Evolutionary conservation across 495 filamentous ascomycete genomes (phyloP).

Genomic region (Geopyxis carbonaria): DNA sequence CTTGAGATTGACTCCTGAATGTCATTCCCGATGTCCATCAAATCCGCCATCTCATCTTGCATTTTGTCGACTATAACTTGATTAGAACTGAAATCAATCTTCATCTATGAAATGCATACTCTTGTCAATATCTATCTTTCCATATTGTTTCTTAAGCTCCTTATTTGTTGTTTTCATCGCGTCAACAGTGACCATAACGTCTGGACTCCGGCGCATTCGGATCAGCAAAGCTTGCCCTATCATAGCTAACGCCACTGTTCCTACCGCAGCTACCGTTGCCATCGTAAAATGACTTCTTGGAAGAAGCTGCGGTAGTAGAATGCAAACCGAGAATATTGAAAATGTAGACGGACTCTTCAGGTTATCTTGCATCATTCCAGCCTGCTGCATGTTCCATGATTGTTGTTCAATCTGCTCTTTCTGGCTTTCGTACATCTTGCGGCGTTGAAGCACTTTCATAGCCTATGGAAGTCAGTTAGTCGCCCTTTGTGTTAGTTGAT

Average conservation of each 20-base stretch:
- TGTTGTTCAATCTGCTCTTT: constrained; percentile 89
- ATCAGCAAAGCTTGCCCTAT: constrained; percentile 24
- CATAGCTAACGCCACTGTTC: constrained; percentile 9
- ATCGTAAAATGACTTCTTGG: not conserved
- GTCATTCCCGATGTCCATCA: constrained; percentile 96
- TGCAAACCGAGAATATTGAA: constrained; percentile 6
- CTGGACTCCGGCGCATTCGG: constrained; percentile 8
- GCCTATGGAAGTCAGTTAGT: constrained; percentile 32
- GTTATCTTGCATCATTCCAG: constrained; percentile 97
- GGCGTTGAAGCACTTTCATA: constrained; percentile 85
- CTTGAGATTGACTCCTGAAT: constrained; percentile 91
- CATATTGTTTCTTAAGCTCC: constrained; percentile 83
- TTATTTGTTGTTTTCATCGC: constrained; percentile 95
- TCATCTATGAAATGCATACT: constrained; percentile 25
- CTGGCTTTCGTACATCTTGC: constrained; percentile 88
- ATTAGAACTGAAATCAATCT: not conserved
- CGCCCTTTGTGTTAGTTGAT: no score
- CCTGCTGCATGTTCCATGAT: constrained; percentile 99
- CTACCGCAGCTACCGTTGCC: constrained; percentile 2
- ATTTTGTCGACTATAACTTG: constrained; percentile 50
- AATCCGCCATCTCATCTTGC: constrained; percentile 97
- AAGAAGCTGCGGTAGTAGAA: constrained; percentile 2
- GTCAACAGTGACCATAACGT: constrained; percentile 96
- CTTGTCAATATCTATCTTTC: constrained; percentile 92
- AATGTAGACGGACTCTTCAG: constrained; percentile 44